Percentiles rank a stretch among this genome's conserved stretches.
These are phyloP conservation scores for Solanum hybrid DNA, from an alignment of 305 asterid genomes.

Conservation along the genomic window DNA sequence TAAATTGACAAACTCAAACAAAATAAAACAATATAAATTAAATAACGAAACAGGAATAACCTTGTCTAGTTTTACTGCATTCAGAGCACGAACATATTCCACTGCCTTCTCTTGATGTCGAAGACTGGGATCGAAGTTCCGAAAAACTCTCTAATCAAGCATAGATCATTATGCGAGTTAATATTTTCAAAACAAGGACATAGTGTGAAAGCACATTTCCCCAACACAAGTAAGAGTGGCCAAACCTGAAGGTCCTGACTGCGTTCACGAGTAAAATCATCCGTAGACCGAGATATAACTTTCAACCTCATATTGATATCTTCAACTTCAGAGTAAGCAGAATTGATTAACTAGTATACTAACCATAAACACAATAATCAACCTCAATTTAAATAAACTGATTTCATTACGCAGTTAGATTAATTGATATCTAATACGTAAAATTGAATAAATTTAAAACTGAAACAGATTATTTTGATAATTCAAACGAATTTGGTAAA, in stretches of 20 bases:
- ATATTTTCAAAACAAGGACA: background rate
- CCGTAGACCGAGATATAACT: conserved; percentile 70
- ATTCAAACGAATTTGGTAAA: background rate
- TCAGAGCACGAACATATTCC: conserved; percentile 90
- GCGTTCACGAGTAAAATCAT: conserved; percentile 90
- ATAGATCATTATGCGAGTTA: background rate
- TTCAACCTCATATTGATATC: conserved; percentile 57
- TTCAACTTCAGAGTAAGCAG: background rate
- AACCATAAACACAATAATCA: background rate
- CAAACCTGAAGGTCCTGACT: conserved; percentile 92
- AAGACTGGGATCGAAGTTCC: conserved; percentile 74
- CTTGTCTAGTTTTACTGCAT: conserved; percentile 90
- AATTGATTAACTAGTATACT: background rate
- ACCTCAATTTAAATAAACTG: background rate
- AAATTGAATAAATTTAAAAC: background rate
- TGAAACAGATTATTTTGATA: background rate
- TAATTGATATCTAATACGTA: background rate
- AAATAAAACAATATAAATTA: background rate
- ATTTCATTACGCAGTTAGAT: background rate
- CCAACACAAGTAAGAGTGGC: background rate
- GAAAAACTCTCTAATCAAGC: conserved; percentile 57
- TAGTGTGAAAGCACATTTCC: background rate
- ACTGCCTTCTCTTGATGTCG: conserved; percentile 78
- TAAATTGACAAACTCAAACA: background rate
- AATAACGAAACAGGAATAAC: conserved; percentile 18